A percentile compares a stretch with the other conserved stretches of the same genome.
Conservation (phyloP, 2,329 filamentous ascomycete genomes). For the Aspergillus brunneoviolaceus region DNA sequence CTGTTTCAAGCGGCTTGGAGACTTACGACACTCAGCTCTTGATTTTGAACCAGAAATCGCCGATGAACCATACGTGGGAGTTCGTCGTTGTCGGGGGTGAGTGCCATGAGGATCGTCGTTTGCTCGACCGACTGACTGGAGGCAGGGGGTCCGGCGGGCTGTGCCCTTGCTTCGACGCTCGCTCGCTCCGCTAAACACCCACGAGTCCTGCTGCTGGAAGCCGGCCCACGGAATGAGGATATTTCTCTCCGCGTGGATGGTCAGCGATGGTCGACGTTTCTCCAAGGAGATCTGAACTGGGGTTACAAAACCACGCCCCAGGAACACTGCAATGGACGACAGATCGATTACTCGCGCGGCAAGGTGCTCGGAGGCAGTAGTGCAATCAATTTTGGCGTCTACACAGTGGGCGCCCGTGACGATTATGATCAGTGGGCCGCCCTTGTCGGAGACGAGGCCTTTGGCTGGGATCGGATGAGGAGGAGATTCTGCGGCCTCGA, state of each 20-base stretch:
- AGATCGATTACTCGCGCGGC: conserved; percentile 53
- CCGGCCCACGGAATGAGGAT: conserved; percentile 54
- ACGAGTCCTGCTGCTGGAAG: conserved; percentile 61
- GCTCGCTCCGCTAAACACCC: conserved; percentile 50
- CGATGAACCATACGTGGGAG: conserved; percentile 3
- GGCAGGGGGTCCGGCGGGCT: conserved; percentile 61
- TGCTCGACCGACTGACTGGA: neutral
- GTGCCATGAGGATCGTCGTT: neutral
- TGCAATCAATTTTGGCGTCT: conserved; percentile 58
- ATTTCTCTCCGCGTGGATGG: conserved; percentile 50
- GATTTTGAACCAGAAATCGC: neutral
- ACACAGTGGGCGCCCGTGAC: conserved; percentile 55
- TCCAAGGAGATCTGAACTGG: conserved; percentile 53
- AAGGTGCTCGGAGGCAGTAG: conserved; percentile 53
- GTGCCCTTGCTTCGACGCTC: conserved; percentile 55
- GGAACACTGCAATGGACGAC: conserved; percentile 43
- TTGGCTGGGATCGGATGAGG: conserved; percentile 56
- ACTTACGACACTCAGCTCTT: neutral
- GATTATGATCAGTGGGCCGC: conserved; percentile 64
- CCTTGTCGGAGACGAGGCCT: conserved; percentile 56
- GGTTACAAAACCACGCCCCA: conserved; percentile 54
- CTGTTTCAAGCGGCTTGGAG: neutral
- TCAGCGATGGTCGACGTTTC: conserved; percentile 57
- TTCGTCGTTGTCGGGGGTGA: conserved; percentile 8
- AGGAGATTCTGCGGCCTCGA: conserved; percentile 55